These are phyloP conservation scores for Aspergillus sp. DNA, from an alignment of 2,329 filamentous ascomycete genomes.

Conservation along the genomic window DNA sequence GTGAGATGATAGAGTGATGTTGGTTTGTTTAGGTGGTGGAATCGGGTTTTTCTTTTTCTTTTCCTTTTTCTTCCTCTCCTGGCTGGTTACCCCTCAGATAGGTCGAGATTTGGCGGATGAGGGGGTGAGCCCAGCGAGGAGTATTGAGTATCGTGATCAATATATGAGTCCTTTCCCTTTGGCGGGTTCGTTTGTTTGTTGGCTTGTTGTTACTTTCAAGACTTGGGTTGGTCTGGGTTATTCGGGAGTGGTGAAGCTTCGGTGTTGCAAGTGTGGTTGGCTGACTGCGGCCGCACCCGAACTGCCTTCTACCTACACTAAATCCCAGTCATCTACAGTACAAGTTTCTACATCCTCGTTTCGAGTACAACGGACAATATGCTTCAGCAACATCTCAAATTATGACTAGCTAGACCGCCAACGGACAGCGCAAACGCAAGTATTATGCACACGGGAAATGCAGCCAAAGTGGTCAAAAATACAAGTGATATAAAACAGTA, in stretches of 20 bases:
- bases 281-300: background rate
- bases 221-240: background rate
- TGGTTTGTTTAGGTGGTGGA: background rate
- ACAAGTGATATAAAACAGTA: slow-evolving; percentile 23
- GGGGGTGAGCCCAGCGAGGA: background rate
- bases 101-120: background rate
- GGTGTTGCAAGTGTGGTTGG: background rate
- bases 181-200: background rate
- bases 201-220: background rate
- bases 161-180: background rate
- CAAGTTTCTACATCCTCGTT: too few relatives aligned
- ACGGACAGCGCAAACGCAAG: slow-evolving; percentile 15
- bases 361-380: background rate
- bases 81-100: background rate
- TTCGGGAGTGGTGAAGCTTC: too few relatives aligned
- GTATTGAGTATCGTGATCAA: background rate
- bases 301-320: too few relatives aligned
- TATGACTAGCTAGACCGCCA: slow-evolving; percentile 20
- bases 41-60: background rate
- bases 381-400: slow-evolving; percentile 13
- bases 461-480: slow-evolving; percentile 15
- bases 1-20: background rate
- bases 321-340: too few relatives aligned
- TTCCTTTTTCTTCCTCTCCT: background rate
- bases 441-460: slow-evolving; percentile 20